Evolutionary conservation across 2,329 filamentous ascomycete genomes (phyloP), one percentile per base, ranked within the genome.

Genomic region (Trichophyton benhamiae): DNA sequence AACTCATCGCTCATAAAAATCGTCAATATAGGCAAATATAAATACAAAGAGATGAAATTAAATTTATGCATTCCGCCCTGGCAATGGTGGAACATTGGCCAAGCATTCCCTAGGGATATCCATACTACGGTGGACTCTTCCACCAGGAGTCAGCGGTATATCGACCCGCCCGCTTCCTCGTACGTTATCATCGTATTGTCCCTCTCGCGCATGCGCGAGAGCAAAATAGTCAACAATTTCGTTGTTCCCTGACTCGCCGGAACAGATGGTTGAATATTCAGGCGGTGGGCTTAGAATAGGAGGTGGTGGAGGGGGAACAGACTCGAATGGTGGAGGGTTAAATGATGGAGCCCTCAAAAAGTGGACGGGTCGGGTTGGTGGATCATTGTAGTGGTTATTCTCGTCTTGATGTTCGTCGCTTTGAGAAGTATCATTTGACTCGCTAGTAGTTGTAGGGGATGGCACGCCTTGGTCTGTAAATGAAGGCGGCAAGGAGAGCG

Each of bases 311-410:
- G 89, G 85, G 3, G 85, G 81, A 60, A 95, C 87, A 3, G 89
- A 89, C 64, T 94, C 87, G 69, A 95, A 96, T 0, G 89, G 84
- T 0, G 91, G 91, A 1, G 91, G 91, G 63, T 91, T 91, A 75
- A 91, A 95, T 0, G 89, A 95, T 0, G 91, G 91, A 4, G 84
- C 82, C 25, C 91, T 85, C 36, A 95, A 75, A 1, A 96, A 80
- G 72, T 96, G 91, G 59, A 96, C 95, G 0, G 91, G 91, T 3
- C 90, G 82, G 33, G 22, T 58, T 55, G 52, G 52, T 55, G 27
- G 52, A 55, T 55, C 52, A 27, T 38, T n/a, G 41, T 82, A 77
- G 5, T 82, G 77, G 6, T 80, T 75, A 58, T 75, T 58, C 74
- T 76, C 3, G 76, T 75, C 62, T 80, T 79, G 38, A 71, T 70